Evolutionary conservation across 2,329 filamentous ascomycete species (phyloP).

Genomic region (Ascochyta fabae): DNA sequence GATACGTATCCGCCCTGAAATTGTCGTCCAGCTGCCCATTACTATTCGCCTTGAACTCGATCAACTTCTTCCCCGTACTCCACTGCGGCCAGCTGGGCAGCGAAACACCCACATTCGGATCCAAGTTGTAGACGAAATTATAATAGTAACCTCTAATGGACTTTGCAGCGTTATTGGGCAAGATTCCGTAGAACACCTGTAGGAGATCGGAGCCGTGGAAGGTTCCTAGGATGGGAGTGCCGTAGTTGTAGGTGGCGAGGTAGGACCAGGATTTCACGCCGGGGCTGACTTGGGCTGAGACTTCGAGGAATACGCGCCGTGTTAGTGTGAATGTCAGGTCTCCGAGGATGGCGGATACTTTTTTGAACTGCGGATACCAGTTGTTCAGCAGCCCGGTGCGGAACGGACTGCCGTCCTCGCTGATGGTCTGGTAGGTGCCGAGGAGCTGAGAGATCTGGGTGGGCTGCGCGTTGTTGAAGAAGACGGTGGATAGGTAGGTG

Average conservation of each 20-base stretch:
- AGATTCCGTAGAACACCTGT: slow-evolving; percentile 70
- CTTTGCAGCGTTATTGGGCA: slow-evolving; percentile 66
- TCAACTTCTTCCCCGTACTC: slow-evolving; percentile 57
- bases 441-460: slow-evolving; percentile 64
- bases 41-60: slow-evolving; percentile 54
- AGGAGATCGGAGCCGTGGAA: slow-evolving; percentile 76
- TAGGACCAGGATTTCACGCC: slow-evolving; percentile 75
- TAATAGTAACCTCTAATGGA: slow-evolving; percentile 73
- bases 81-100: slow-evolving; percentile 63
- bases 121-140: slow-evolving; percentile 72
- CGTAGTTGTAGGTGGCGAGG: slow-evolving; percentile 73
- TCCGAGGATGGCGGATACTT: slow-evolving; percentile 75
- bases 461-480: slow-evolving; percentile 64
- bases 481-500: slow-evolving; percentile 66
- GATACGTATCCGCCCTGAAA: slow-evolving; percentile 56
- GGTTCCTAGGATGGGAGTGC: slow-evolving; percentile 74
- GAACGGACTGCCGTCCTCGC: slow-evolving; percentile 72
- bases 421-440: slow-evolving; percentile 64
- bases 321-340: slow-evolving; percentile 78
- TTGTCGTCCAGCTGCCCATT: slow-evolving; percentile 54
- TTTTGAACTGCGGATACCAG: slow-evolving; percentile 78
- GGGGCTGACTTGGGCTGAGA: slow-evolving; percentile 57
- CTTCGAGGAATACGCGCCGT: slow-evolving; percentile 67
- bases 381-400: slow-evolving; percentile 72
- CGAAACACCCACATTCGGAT: slow-evolving; percentile 67